phyloP scores from a whole-genome alignment of 2,329 filamentous ascomycete genomes.

The Calonectria henricotiae region DNA sequence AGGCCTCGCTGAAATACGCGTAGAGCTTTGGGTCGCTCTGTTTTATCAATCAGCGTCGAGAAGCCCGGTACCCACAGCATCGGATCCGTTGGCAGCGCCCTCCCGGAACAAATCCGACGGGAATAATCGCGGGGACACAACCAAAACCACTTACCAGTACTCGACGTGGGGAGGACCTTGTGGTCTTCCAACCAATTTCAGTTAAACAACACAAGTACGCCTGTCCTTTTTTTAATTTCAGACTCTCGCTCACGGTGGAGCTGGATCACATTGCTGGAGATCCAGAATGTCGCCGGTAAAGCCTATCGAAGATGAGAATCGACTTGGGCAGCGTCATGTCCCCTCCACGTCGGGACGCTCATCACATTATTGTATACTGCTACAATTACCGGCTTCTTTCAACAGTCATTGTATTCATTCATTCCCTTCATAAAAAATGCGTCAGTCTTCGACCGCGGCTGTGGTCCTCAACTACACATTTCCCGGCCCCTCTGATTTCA shows the following conservation, averaged over 20 bases:
- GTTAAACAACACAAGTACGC: not conserved
- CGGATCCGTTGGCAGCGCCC: not conserved
- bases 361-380: not conserved
- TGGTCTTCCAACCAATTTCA: not conserved
- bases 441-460: slow-evolving; percentile 24
- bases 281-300: not conserved
- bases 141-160: not conserved
- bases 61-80: not conserved
- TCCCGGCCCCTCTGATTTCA: slow-evolving; percentile 57
- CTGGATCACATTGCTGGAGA: not conserved
- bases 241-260: not conserved
- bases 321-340: too few relatives aligned
- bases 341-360: too few relatives aligned
- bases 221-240: slow-evolving; percentile 4
- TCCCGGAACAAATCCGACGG: slow-evolving; percentile 6
- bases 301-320: not conserved
- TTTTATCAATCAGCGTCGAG: not conserved
- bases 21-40: not conserved
- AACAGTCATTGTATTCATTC: not conserved
- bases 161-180: too few relatives aligned
- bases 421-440: slow-evolving; percentile 24
- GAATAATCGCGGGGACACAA: not conserved
- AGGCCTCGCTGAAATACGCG: not conserved
- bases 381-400: not conserved
- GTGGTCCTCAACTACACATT: slow-evolving; percentile 55